These are phyloP conservation scores for Boletales sp. DNA, from an alignment of 768 basidiomycete genomes.

Conservation along the genomic window DNA sequence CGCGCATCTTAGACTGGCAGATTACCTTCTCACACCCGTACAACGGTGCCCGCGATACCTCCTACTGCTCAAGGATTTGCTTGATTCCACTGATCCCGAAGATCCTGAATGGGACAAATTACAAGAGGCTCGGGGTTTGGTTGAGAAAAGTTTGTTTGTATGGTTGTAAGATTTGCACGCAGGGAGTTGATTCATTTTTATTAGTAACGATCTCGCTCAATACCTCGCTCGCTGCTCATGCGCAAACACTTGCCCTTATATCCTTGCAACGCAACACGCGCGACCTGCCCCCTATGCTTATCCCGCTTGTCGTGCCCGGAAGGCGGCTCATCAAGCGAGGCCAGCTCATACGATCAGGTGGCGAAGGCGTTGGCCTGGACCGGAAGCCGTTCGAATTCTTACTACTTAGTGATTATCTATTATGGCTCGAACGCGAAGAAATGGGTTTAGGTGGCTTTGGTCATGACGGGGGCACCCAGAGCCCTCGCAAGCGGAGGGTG, in stretches of 20 bases:
- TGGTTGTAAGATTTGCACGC: background rate
- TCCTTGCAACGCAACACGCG: conserved; percentile 76
- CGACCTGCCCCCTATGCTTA: conserved; percentile 72
- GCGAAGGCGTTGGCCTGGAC: conserved; percentile 40
- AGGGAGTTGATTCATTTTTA: conserved; percentile 8
- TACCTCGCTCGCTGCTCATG: conserved; percentile 73
- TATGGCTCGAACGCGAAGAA: conserved; percentile 68
- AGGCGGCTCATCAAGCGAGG: conserved; percentile 75
- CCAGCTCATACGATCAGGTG: conserved; percentile 44
- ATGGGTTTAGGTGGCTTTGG: conserved; percentile 19
- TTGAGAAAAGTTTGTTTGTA: conserved; percentile 65
- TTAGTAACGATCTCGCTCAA: conserved; percentile 77
- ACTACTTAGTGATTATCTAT: conserved; percentile 76
- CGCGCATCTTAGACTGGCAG: conserved; percentile 70
- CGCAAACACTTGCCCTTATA: conserved; percentile 70
- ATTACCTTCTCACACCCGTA: conserved; percentile 84
- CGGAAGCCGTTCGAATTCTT: conserved; percentile 61
- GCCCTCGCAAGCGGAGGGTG: conserved; percentile 12
- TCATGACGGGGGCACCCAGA: conserved; percentile 15
- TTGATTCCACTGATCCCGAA: conserved; percentile 57
- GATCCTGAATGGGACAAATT: conserved; percentile 68
- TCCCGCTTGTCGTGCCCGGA: conserved; percentile 76
- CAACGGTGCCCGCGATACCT: conserved; percentile 88
- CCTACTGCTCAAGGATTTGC: conserved; percentile 77
- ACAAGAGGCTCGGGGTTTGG: conserved; percentile 55